phyloP scores from a whole-genome alignment of 768 basidiomycete genomes.

The Termitomyces sp. region DNA sequence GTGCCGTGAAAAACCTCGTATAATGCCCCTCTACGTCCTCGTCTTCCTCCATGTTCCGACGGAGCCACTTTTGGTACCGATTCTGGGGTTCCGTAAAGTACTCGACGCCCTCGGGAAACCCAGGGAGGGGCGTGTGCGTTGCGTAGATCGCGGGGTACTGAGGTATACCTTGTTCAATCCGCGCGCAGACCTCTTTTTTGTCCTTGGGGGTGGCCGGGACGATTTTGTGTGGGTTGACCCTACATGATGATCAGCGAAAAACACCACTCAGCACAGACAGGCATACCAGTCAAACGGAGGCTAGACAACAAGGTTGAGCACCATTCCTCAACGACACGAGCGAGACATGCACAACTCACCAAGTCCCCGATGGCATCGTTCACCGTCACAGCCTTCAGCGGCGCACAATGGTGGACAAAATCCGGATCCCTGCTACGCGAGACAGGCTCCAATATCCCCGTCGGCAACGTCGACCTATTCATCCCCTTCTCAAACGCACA shows the following conservation, averaged over 20 bases:
- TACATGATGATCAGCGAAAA: conserved; percentile 16
- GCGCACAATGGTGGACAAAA: conserved; percentile 48
- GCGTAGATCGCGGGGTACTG: conserved; percentile 33
- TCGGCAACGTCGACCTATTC: conserved; percentile 35
- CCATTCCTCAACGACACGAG: background rate
- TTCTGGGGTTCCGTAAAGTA: conserved; percentile 44
- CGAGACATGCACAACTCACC: conserved; percentile 41
- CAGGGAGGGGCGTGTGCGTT: conserved; percentile 25
- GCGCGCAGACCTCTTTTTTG: conserved; percentile 25
- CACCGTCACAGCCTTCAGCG: conserved; percentile 52
- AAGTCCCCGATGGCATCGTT: conserved; percentile 65
- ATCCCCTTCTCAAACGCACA: conserved; percentile 39
- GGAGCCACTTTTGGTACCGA: conserved; percentile 33
- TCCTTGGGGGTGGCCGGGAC: conserved; percentile 28
- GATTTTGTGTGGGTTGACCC: conserved; percentile 52
- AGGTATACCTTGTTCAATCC: conserved; percentile 36
- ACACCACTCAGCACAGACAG: background rate
- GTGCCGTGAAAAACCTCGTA: conserved; percentile 34
- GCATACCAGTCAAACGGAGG: conserved; percentile 65
- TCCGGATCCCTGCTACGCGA: conserved; percentile 36
- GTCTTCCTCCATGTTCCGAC: conserved; percentile 21
- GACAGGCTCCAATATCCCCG: conserved; percentile 33
- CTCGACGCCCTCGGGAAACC: conserved; percentile 36
- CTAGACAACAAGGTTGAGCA: conserved; percentile 22
- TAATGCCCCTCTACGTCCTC: conserved; percentile 50